Conservation (phyloP, 1,139 yeast species). For the Lodderomyces metapsilosis region DNA sequence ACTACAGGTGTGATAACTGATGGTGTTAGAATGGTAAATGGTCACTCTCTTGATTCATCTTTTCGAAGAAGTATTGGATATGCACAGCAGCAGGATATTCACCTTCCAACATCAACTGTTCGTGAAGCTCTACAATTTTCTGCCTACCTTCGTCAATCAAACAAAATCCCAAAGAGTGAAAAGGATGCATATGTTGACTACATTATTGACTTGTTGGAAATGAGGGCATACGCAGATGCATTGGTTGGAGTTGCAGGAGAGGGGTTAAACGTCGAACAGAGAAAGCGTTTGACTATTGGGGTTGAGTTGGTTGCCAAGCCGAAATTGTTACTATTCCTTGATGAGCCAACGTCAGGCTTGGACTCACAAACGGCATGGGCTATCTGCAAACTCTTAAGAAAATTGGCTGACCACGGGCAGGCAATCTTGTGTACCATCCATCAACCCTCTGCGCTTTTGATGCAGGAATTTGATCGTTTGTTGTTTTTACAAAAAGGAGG, state of each 20-base stretch:
- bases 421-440: constrained; percentile 45
- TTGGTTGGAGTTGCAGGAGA: constrained; percentile 42
- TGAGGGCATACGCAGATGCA: constrained; percentile 36
- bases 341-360: constrained; percentile 43
- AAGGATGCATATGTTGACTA: constrained; percentile 37
- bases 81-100: constrained; percentile 42
- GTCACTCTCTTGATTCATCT: constrained; percentile 30
- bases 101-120: constrained; percentile 37
- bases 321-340: constrained; percentile 34
- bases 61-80: constrained; percentile 43
- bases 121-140: constrained; percentile 37
- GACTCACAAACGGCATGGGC: constrained; percentile 49
- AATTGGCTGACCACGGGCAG: constrained; percentile 43
- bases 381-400: constrained; percentile 40
- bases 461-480: constrained; percentile 35
- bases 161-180: constrained; percentile 25
- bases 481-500: constrained; percentile 48
- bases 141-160: constrained; percentile 39
- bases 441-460: constrained; percentile 41
- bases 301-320: constrained; percentile 43
- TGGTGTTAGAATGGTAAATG: constrained; percentile 39
- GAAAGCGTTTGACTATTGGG: constrained; percentile 39
- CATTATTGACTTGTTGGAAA: constrained; percentile 33
- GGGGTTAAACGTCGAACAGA: constrained; percentile 41
- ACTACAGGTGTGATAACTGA: constrained; percentile 36